Conservation (phyloP, 768 basidiomycete genomes). For the Hydnomerulius pinastri region DNA sequence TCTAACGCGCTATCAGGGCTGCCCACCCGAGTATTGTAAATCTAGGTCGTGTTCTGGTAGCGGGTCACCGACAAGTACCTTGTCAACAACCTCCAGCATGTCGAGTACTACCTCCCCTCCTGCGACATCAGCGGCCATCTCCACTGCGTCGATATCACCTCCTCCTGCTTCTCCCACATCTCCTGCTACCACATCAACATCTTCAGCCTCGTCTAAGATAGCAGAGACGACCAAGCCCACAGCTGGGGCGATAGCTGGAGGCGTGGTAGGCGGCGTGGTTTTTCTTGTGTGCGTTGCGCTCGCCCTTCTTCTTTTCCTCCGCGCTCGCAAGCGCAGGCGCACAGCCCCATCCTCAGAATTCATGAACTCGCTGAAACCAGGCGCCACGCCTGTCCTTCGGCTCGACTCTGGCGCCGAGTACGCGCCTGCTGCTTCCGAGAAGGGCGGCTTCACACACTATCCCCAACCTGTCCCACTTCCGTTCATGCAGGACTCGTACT, state of each 20-base stretch:
- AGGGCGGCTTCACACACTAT: slow-evolving; percentile 9
- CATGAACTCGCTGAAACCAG: slow-evolving; percentile 32
- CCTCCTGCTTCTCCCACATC: neutral
- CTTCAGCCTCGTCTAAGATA: slow-evolving; percentile 4
- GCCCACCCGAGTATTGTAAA: no score
- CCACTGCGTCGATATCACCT: neutral
- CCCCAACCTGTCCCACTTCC: slow-evolving; percentile 11
- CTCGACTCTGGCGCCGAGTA: slow-evolving; percentile 24
- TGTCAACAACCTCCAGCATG: no score
- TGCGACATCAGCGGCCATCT: neutral
- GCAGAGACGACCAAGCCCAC: slow-evolving; percentile 15
- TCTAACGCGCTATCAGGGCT: no score
- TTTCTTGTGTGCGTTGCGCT: slow-evolving; percentile 38
- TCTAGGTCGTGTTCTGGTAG: no score
- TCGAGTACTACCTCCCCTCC: neutral
- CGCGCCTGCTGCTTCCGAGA: slow-evolving; percentile 16
- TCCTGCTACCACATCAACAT: neutral
- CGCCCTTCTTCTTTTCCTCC: slow-evolving; percentile 41
- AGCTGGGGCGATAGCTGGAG: slow-evolving; percentile 54
- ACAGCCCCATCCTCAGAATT: slow-evolving; percentile 66
- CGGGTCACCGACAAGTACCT: neutral
- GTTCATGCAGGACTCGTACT: slow-evolving; percentile 16
- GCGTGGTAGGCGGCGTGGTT: slow-evolving; percentile 50
- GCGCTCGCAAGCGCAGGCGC: slow-evolving; percentile 40
- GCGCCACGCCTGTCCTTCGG: slow-evolving; percentile 27